Base-by-base conservation (phyloP, 1,284 basidiomycete species). In the Ceratobasidium papillatum region DNA sequence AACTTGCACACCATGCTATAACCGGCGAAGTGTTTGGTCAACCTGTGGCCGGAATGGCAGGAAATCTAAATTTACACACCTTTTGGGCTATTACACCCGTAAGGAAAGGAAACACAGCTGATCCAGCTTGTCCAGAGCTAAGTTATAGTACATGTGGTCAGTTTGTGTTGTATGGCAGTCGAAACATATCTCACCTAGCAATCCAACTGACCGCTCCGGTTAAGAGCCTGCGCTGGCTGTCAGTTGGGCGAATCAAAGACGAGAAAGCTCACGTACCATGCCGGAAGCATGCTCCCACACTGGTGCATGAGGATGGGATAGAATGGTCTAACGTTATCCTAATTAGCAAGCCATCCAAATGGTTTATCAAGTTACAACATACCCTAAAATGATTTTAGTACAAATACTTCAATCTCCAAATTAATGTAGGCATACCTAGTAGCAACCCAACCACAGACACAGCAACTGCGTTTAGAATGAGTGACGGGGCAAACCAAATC, bases 271-370 rank as follows among this genome's bases (percentile, higher is more conserved):
- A 17, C 68, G 12, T 34, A 71, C 68, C 68, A 71, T 52, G 68
- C 68, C 17, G 68, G 68, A 14, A 71, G 54, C 41, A 71, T 58
- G 22, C 68, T 43, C 22, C 68, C 68, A 30, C 41, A n/a, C 30
- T 71, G 68, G 27, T 74, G 75, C 76, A 77, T 75, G 25, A 64
- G 64, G 27, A 76, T 76, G 9, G 77, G 77, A 51, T 76, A 77
- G 17, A 77, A 73, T 12, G 77, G 77, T 12, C 77, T 76, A 12
- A 61, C 27, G 17, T 36, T 22, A 19, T 41, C 30, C 11, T 61
- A 3, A 56, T 38, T 2, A 59, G n/a, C 17, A 30, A 36, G 22
- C 5, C 19, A 56, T 34, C 12, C 19, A 11, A 11, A 30, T 19
- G 12, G 0, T 1, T 14, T 32, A 32, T 22, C n/a, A 19, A 14